Percentiles rank a stretch among this genome's conserved stretches.
Conservation (phyloP, 805 yeast species). For the Jamesozyma lodderae region DNA sequence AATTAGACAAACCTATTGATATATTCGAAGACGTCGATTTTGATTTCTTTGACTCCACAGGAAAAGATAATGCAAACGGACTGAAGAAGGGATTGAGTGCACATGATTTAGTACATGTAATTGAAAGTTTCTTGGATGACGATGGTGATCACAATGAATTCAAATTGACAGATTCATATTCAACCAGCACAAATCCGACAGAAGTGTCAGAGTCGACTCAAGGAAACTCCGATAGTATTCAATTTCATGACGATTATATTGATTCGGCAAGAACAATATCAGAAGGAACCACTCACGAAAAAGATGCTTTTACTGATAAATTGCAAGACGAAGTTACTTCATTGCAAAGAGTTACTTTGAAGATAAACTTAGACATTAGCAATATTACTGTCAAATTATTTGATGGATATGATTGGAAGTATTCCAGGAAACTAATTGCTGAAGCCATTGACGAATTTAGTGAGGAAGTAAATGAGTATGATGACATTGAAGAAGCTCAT, state of each 20-base stretch:
- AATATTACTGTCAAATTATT: constrained; percentile 43
- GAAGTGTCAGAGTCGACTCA: not conserved
- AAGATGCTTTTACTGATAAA: not conserved
- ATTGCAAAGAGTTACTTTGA: not conserved
- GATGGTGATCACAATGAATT: not conserved
- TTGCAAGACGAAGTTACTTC: not conserved
- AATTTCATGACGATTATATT: constrained; percentile 3
- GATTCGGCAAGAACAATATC: not conserved
- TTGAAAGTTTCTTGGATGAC: constrained; percentile 13
- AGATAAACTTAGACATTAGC: not conserved
- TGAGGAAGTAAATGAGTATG: not conserved
- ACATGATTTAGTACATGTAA: constrained; percentile 9
- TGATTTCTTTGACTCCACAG: constrained; percentile 13
- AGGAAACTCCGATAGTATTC: not conserved
- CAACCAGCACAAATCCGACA: not conserved
- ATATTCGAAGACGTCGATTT: constrained; percentile 35
- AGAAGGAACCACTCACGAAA: not conserved
- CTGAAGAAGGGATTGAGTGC: constrained; percentile 12
- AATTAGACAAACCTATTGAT: constrained; percentile 28
- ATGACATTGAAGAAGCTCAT: constrained; percentile 30
- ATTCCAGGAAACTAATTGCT: constrained; percentile 57
- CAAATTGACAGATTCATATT: not conserved
- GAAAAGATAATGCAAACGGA: constrained; percentile 10
- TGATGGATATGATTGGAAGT: constrained; percentile 92
- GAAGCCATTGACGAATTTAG: constrained; percentile 54